Percentiles rank a stretch among this genome's conserved stretches.
phyloP scores from a whole-genome alignment of 1,284 basidiomycete species.

The Boletus holoroseus region DNA sequence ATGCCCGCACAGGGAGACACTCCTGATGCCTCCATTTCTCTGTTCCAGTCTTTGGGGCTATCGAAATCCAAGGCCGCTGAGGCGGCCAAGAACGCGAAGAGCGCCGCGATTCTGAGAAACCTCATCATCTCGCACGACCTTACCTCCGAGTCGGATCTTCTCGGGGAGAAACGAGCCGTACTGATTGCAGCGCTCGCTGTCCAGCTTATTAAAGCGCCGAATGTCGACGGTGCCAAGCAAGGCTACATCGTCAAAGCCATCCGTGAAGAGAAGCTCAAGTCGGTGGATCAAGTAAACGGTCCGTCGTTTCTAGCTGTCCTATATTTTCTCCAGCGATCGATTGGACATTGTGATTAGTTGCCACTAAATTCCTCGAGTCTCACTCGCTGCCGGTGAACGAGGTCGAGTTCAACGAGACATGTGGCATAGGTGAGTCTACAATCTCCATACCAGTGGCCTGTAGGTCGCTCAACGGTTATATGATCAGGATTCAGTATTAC shows the following conservation, averaged over 20 bases:
- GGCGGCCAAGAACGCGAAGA: slow-evolving; percentile 75
- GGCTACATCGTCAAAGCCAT: slow-evolving; percentile 69
- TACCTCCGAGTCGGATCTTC: slow-evolving; percentile 31
- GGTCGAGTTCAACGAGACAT: slow-evolving; percentile 72
- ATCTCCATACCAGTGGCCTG: background rate
- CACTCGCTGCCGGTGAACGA: slow-evolving; percentile 61
- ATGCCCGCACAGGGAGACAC: slow-evolving; percentile 17
- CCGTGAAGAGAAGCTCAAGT: slow-evolving; percentile 68
- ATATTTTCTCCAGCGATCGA: slow-evolving; percentile 1
- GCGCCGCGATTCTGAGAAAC: slow-evolving; percentile 63
- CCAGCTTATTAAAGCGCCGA: slow-evolving; percentile 51
- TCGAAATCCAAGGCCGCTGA: slow-evolving; percentile 78
- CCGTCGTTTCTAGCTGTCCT: slow-evolving; percentile 26
- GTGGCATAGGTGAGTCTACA: slow-evolving; percentile 77
- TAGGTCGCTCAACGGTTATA: background rate
- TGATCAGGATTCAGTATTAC: slow-evolving; percentile 74
- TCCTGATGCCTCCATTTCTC: slow-evolving; percentile 36
- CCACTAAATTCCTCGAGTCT: slow-evolving; percentile 71
- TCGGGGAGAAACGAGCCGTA: slow-evolving; percentile 80
- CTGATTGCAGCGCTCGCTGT: slow-evolving; percentile 69
- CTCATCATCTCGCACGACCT: slow-evolving; percentile 62
- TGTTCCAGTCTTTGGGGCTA: slow-evolving; percentile 80
- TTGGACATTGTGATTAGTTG: slow-evolving; percentile 45
- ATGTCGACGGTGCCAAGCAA: slow-evolving; percentile 49
- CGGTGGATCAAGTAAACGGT: slow-evolving; percentile 86